Percentiles rank a stretch among this genome's conserved stretches.
These are phyloP conservation scores for Primulina huaijiensis DNA, from an alignment of 257 asterid species.

Conservation along the genomic window DNA sequence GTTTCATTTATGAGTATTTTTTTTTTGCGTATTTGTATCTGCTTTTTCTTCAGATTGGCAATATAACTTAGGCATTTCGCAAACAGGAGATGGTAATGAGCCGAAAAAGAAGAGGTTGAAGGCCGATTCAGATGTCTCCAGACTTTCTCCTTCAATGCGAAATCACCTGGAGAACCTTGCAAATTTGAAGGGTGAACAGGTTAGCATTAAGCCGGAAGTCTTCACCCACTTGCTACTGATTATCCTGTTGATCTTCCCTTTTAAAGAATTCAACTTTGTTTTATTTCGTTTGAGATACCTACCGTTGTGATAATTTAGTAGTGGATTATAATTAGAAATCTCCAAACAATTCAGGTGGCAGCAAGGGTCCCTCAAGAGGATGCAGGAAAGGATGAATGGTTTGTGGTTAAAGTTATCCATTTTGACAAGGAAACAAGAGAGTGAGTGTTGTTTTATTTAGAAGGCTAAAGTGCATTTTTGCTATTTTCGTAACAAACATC, in stretches of 20 bases:
- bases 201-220: constrained; percentile 31
- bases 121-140: constrained; percentile 67
- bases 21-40: constrained; percentile 5
- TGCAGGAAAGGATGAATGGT: constrained; percentile 91
- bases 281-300: constrained; percentile 7
- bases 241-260: constrained; percentile 2
- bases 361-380: constrained; percentile 89
- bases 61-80: constrained; percentile 29
- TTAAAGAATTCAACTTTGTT: not conserved
- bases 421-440: constrained; percentile 87
- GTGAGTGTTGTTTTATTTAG: constrained; percentile 43
- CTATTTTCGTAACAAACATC: not conserved
- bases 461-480: constrained; percentile 1
- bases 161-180: constrained; percentile 75
- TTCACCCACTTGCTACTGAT: constrained; percentile 6
- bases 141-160: constrained; percentile 61
- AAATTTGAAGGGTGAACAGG: constrained; percentile 94
- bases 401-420: constrained; percentile 90
- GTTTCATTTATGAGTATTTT: not conserved
- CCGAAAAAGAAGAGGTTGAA: constrained; percentile 85
- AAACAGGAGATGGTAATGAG: constrained; percentile 71
- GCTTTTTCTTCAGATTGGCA: constrained; percentile 7
- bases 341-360: constrained; percentile 61
- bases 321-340: constrained; percentile 9
- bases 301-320: not conserved